Conservation (phyloP, 441 rosid genomes). For the Sinapis alba region DNA sequence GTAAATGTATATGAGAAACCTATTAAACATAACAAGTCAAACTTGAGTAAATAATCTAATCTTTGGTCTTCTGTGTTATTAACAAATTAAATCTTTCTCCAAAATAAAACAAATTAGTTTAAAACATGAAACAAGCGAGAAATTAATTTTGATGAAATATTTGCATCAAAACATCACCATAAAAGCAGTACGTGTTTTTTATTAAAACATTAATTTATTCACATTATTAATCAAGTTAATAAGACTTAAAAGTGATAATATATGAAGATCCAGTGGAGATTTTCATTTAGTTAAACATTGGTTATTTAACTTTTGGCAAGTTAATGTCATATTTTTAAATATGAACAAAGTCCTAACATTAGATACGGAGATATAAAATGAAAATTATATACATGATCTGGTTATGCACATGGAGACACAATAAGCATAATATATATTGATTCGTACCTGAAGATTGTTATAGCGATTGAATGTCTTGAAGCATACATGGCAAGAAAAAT, state of each 20-base stretch:
- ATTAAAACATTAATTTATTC: not conserved
- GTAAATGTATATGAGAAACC: not conserved
- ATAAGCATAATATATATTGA: constrained; percentile 1
- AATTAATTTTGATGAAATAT: not conserved
- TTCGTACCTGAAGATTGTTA: constrained; percentile 80
- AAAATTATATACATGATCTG: not conserved
- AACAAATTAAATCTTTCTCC: no score
- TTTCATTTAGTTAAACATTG: not conserved
- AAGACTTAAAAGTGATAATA: not conserved
- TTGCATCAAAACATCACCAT: not conserved
- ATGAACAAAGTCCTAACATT: not conserved
- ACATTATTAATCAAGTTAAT: not conserved
- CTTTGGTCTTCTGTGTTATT: not conserved
- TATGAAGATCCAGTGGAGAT: not conserved
- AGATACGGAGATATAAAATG: not conserved
- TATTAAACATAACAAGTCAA: not conserved
- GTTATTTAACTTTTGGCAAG: not conserved
- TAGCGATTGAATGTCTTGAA: constrained; percentile 85
- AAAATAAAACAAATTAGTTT: not conserved
- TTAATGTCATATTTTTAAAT: not conserved
- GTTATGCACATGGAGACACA: constrained; percentile 12
- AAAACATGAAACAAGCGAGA: not conserved
- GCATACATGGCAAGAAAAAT: constrained; percentile 82
- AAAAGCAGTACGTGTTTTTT: not conserved
- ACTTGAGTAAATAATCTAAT: not conserved